Percentiles rank a stretch among this genome's conserved stretches.
These are phyloP conservation scores for Chloroidium sp. DNA, from an alignment of 163 green algal species.

Conservation along the genomic window DNA sequence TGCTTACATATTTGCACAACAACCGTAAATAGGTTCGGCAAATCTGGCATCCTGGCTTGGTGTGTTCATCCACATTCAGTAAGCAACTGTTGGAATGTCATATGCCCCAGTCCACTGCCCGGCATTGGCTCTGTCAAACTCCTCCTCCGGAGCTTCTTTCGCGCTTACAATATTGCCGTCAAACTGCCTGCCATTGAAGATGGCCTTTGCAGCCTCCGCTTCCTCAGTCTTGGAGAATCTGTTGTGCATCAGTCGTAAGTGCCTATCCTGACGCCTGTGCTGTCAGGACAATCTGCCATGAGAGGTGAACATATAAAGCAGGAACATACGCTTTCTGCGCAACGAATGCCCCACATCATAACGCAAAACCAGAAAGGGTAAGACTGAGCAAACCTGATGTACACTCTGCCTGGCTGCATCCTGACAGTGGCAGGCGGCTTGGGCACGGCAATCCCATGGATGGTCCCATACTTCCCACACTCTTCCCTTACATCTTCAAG, in stretches of 20 bases:
- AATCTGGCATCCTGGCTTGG: too few relatives aligned
- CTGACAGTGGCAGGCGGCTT: slow-evolving; percentile 20
- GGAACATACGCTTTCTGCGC: too few relatives aligned
- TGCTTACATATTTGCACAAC: too few relatives aligned
- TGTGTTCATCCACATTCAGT: too few relatives aligned
- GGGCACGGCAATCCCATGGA: slow-evolving; percentile 28
- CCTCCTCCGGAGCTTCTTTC: slow-evolving; percentile 20
- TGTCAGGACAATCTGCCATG: too few relatives aligned
- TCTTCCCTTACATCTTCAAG: slow-evolving; percentile 40
- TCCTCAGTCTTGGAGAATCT: slow-evolving; percentile 25
- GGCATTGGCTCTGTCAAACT: slow-evolving; percentile 11
- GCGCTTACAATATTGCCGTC: slow-evolving; percentile 35
- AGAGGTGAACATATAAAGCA: too few relatives aligned
- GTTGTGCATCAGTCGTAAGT: too few relatives aligned
- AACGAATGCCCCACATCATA: too few relatives aligned
- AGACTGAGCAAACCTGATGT: slow-evolving; percentile 17
- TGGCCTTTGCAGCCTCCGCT: slow-evolving; percentile 15
- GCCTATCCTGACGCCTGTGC: too few relatives aligned
- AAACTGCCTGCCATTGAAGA: slow-evolving; percentile 45
- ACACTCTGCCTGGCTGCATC: slow-evolving; percentile 28
- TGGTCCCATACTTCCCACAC: slow-evolving; percentile 28
- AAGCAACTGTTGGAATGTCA: too few relatives aligned
- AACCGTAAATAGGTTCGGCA: too few relatives aligned
- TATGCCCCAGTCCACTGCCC: slow-evolving; percentile 1
- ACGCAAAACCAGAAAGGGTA: too few relatives aligned